Conservation (phyloP, 2,329 filamentous ascomycete species). For the Pestalotiopsis sp. region DNA sequence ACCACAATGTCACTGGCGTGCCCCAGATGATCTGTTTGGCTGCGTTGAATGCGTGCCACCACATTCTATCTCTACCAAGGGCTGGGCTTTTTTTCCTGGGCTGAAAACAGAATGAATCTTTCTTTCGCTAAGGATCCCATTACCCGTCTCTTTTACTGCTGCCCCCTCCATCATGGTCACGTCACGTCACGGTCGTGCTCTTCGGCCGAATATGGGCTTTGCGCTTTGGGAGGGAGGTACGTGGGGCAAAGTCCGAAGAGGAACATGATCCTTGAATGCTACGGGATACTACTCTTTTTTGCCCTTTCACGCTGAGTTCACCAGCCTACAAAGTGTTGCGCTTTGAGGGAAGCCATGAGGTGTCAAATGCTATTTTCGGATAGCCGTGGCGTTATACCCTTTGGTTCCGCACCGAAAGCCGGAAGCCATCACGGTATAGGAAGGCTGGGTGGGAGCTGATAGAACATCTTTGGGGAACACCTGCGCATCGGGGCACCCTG, state of each 20-base stretch:
- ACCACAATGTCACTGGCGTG: not conserved
- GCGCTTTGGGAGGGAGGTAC: not conserved
- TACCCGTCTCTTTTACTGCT: not conserved
- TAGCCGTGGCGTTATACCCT: not conserved
- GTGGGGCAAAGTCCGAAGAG: not conserved
- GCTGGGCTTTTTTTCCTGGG: not conserved
- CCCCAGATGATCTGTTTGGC: not conserved
- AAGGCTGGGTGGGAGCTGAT: not conserved
- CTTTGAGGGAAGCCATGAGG: not conserved
- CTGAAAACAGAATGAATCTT: not conserved
- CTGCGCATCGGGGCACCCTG: not conserved
- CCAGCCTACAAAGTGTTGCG: too few species aligned
- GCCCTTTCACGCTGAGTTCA: not conserved
- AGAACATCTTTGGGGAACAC: not conserved
- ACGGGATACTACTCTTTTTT: not conserved
- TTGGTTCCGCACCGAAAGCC: not conserved
- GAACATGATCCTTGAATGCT: not conserved
- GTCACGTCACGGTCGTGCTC: not conserved
- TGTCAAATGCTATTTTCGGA: not conserved
- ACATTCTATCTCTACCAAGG: not conserved
- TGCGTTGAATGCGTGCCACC: not conserved
- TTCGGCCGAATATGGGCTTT: not conserved
- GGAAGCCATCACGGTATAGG: not conserved
- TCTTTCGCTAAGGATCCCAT: not conserved
- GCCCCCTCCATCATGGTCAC: not conserved